Evolutionary conservation across 305 asterid genomes (phyloP), one percentile per base, ranked within the genome.

Genomic region (Fraxinus nigra): DNA sequence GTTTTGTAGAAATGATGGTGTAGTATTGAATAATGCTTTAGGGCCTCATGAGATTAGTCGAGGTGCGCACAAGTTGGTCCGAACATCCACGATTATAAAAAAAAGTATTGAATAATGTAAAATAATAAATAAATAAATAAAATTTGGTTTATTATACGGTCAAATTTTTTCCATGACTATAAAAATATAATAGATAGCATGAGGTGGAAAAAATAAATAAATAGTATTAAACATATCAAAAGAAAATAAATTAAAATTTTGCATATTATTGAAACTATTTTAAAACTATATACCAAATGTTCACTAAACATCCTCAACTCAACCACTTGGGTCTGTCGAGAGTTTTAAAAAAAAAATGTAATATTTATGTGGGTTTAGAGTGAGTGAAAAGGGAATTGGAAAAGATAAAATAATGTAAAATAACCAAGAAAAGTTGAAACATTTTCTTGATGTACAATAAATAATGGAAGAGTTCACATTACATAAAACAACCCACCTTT

Each of bases 381-480:
- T 80, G 24, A 51, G 24, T 80, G 75, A 80, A 78, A 78, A 82
- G 75, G 79, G 37, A 30, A 74, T 14, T 75, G 32, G 61, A 56
- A 61, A 75, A 34, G 14, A 14, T 77, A 77, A 13, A 24, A 80
- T 46, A 69, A 28, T 28, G 75, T 28, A 61, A 33, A 78, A 65
- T 74, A 81, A 77, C 14, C 20, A 69, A 69, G 75, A 76, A 86
- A 84, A 84, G 79, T 78, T 69, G 77, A 70, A 61, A 80, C 87
- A 87, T 82, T 87, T 78, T 80, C 88, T 85, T 80, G 78, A 81
- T 69, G 77, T 33, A 81, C 85, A 82, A 82, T 70, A 51, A 54
- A 70, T 32, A 32, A 70, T 70, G n/a, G 74, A 86, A 75, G 73
- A 85, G 83, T 85, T 86, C 85, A 76, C 80, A 54, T 75, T 70